Evolutionary conservation across 1,284 basidiomycete genomes (phyloP).

Genomic region (Lentinula novae-zelandiae): DNA sequence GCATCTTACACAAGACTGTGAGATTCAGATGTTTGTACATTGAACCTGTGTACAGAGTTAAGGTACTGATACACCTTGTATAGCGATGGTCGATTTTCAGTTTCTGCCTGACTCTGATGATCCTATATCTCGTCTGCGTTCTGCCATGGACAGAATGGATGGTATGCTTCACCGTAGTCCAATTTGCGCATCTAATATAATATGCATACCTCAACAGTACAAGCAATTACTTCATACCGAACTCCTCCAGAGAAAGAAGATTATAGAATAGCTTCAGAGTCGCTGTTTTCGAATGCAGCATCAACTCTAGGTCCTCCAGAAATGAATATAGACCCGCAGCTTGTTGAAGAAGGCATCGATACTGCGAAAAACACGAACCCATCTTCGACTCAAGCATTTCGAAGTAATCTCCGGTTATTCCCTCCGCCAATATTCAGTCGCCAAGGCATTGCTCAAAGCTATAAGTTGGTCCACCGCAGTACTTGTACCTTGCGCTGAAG

Average conservation of each 20-base stretch:
- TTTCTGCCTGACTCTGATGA: constrained; percentile 74
- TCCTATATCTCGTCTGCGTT: constrained; percentile 62
- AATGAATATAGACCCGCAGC: constrained; percentile 34
- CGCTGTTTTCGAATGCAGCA: not conserved
- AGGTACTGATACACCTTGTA: not conserved
- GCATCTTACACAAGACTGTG: constrained; percentile 76
- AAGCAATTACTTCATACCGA: constrained; percentile 64
- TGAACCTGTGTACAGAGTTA: not conserved
- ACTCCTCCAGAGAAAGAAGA: constrained; percentile 68
- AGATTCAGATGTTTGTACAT: constrained; percentile 81
- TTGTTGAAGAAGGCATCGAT: constrained; percentile 16
- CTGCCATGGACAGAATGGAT: constrained; percentile 76
- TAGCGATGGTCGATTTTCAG: constrained; percentile 92
- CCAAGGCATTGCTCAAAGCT: constrained; percentile 71
- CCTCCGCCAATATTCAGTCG: constrained; percentile 85
- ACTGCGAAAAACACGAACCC: not conserved
- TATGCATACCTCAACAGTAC: constrained; percentile 42
- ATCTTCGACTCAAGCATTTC: constrained; percentile 5
- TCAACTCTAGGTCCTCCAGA: constrained; percentile 17
- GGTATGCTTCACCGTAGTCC: constrained; percentile 43
- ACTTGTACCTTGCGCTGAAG: not conserved
- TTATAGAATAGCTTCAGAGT: constrained; percentile 36
- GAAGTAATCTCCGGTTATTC: constrained; percentile 65
- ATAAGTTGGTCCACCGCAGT: constrained; percentile 50
- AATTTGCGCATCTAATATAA: not conserved